phyloP scores from a whole-genome alignment of 129 eudicot genomes.

The Cynara cardunculus region DNA sequence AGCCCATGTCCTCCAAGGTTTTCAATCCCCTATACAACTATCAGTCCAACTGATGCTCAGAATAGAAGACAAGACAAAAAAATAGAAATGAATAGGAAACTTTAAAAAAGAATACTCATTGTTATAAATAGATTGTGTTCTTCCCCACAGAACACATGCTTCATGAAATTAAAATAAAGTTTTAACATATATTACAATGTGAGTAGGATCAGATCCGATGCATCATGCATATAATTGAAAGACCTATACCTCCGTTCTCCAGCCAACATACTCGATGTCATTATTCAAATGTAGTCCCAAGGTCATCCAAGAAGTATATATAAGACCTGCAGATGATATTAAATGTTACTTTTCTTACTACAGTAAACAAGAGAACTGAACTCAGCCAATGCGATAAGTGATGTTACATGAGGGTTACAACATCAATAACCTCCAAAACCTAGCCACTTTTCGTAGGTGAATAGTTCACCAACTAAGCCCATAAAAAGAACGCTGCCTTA shows the following conservation, averaged over 20 bases:
- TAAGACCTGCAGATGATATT: conserved; percentile 26
- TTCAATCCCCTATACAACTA: background rate
- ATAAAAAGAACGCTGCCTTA: background rate
- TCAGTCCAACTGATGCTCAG: background rate
- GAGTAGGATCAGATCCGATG: background rate
- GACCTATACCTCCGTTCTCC: conserved; percentile 85
- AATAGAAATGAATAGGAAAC: background rate
- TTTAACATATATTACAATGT: background rate
- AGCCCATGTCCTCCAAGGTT: background rate
- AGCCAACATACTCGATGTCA: conserved; percentile 83
- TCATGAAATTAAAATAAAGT: background rate
- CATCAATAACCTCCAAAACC: background rate
- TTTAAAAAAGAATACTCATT: background rate
- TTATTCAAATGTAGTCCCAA: conserved; percentile 47
- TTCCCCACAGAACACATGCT: background rate
- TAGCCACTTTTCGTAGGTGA: background rate
- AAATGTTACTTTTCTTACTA: background rate
- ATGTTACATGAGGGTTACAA: background rate
- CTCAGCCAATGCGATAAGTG: conserved; percentile 1
- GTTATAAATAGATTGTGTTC: background rate
- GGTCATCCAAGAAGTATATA: conserved; percentile 61
- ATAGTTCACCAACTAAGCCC: conserved; percentile 6
- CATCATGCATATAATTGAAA: background rate
- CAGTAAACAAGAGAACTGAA: background rate
- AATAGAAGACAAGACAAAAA: background rate